These are phyloP conservation scores for Exophiala spinifera DNA, from an alignment of 2,329 filamentous ascomycete genomes.

Conservation along the genomic window DNA sequence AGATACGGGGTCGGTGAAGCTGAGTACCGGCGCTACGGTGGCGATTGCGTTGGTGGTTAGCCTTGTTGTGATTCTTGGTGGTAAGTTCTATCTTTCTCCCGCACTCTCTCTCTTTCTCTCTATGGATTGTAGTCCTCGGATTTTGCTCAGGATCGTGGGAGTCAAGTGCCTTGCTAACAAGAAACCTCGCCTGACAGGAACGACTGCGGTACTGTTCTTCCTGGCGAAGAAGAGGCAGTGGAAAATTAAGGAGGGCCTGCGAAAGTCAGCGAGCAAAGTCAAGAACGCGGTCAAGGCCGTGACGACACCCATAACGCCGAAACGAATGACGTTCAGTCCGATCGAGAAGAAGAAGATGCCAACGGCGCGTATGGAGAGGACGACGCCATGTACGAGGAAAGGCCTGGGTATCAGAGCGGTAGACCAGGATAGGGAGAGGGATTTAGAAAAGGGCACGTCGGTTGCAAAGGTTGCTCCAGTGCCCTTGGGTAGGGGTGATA, in stretches of 20 bases:
- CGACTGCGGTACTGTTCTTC: conserved; percentile 64
- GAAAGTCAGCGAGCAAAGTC: conserved; percentile 59
- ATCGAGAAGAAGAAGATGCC: conserved; percentile 12
- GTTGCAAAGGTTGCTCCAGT: conserved; percentile 1
- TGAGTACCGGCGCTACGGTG: conserved; percentile 68
- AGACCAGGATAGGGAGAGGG: background rate
- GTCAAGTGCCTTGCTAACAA: too few species aligned
- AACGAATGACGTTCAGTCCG: conserved; percentile 21
- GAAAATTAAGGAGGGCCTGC: conserved; percentile 70
- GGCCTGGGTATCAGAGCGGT: background rate
- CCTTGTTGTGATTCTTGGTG: conserved; percentile 64
- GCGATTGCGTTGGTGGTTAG: conserved; percentile 73
- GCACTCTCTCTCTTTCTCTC: background rate
- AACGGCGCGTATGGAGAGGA: background rate
- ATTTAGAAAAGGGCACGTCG: conserved; percentile 17
- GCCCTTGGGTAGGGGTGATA: background rate
- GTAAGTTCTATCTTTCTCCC: too few species aligned
- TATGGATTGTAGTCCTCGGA: background rate
- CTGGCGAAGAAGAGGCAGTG: conserved; percentile 82
- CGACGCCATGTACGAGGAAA: background rate
- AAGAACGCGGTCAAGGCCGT: conserved; percentile 29
- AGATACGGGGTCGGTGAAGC: conserved; percentile 56
- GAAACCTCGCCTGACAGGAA: conserved; percentile 12
- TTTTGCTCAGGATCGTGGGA: too few species aligned
- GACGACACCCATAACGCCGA: conserved; percentile 28